Evolutionary conservation across 805 yeast genomes (phyloP).

Genomic region (Candida ortonii): DNA sequence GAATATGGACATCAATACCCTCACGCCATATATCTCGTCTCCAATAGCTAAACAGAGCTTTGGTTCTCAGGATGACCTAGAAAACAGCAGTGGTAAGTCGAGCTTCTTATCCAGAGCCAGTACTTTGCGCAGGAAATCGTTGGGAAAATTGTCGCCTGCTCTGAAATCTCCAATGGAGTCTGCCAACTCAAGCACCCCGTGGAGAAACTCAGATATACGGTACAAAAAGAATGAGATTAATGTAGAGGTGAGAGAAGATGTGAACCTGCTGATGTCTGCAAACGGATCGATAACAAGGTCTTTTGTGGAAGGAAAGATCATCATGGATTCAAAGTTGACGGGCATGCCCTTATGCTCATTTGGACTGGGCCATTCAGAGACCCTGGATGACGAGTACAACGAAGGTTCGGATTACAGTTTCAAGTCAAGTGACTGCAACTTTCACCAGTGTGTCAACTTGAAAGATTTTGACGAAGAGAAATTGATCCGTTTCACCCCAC

Average conservation of each 20-base stretch:
- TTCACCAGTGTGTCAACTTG: slow-evolving; percentile 83
- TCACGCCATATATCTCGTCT: slow-evolving; percentile 35
- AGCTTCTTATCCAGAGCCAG: slow-evolving; percentile 21
- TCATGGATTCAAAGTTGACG: slow-evolving; percentile 65
- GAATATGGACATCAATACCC: slow-evolving; percentile 48
- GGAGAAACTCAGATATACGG: slow-evolving; percentile 71
- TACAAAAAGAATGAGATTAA: slow-evolving; percentile 80
- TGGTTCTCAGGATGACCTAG: slow-evolving; percentile 6
- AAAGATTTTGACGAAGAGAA: slow-evolving; percentile 64
- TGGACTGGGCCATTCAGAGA: slow-evolving; percentile 49
- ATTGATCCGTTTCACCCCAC: slow-evolving; percentile 73
- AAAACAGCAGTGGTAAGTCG: slow-evolving; percentile 8
- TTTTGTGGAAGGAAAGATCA: slow-evolving; percentile 73
- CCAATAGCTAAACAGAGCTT: slow-evolving; percentile 10
- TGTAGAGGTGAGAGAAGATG: slow-evolving; percentile 70
- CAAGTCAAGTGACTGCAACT: slow-evolving; percentile 67
- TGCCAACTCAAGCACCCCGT: slow-evolving; percentile 40
- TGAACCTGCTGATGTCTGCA: slow-evolving; percentile 65
- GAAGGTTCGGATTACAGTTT: slow-evolving; percentile 5
- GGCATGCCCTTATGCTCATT: slow-evolving; percentile 85
- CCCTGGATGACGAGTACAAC: slow-evolving; percentile 35
- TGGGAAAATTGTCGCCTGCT: slow-evolving; percentile 9
- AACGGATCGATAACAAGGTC: slow-evolving; percentile 64
- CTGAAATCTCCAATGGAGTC: slow-evolving; percentile 12
- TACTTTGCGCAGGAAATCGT: slow-evolving; percentile 20